Evolutionary conservation across 257 asterid genomes (phyloP).

Genomic region (Marsdenia floribunda): DNA sequence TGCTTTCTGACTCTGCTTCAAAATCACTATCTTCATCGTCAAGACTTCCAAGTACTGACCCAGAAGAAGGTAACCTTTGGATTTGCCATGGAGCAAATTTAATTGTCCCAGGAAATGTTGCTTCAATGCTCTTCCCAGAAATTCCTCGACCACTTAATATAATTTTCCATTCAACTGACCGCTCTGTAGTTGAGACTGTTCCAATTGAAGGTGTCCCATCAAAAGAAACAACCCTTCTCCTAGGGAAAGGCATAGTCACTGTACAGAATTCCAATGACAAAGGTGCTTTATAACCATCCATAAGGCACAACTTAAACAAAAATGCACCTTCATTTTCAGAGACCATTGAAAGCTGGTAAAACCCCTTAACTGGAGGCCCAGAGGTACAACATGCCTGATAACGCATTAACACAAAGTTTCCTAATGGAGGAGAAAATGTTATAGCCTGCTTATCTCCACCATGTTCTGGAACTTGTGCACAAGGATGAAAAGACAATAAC

Average conservation of each 20-base stretch:
- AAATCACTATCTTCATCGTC: slow-evolving; percentile 79
- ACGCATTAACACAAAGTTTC: slow-evolving; percentile 71
- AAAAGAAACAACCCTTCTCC: slow-evolving; percentile 75
- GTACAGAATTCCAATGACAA: slow-evolving; percentile 77
- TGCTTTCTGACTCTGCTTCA: slow-evolving; percentile 59
- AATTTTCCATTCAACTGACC: slow-evolving; percentile 85
- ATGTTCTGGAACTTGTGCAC: slow-evolving; percentile 98
- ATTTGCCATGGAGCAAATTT: slow-evolving; percentile 86
- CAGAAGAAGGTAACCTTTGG: slow-evolving; percentile 44
- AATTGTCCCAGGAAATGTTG: slow-evolving; percentile 88
- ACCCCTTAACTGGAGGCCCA: slow-evolving; percentile 92
- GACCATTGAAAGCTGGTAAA: slow-evolving; percentile 97
- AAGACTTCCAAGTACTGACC: slow-evolving; percentile 30
- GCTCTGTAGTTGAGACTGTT: slow-evolving; percentile 65
- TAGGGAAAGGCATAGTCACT: slow-evolving; percentile 82
- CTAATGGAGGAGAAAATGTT: slow-evolving; percentile 89
- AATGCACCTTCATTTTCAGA: slow-evolving; percentile 98
- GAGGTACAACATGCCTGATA: slow-evolving; percentile 70
- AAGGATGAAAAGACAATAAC: slow-evolving; percentile 84
- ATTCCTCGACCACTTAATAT: slow-evolving; percentile 60
- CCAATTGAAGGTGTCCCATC: slow-evolving; percentile 97
- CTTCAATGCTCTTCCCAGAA: slow-evolving; percentile 87
- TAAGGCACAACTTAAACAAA: slow-evolving; percentile 73
- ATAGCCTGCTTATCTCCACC: slow-evolving; percentile 85
- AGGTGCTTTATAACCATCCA: slow-evolving; percentile 90